These are phyloP conservation scores for Flaveria bidentis DNA, from an alignment of 129 eudicot genomes.

Conservation along the genomic window DNA sequence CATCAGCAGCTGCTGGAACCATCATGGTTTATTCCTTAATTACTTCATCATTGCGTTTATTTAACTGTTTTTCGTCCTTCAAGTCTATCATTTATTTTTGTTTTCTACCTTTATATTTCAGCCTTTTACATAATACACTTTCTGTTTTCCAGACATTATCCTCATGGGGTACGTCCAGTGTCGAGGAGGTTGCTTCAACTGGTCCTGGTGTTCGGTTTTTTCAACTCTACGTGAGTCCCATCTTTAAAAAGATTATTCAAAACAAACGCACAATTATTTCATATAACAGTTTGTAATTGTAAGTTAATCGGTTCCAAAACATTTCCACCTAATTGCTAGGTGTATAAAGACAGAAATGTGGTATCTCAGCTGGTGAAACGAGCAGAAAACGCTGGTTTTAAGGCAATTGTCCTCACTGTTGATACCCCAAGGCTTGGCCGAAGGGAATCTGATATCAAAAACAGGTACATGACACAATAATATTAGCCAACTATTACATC, in stretches of 20 bases:
- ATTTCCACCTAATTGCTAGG: conserved; percentile 46
- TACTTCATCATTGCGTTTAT: conserved; percentile 8
- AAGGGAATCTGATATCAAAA: conserved; percentile 93
- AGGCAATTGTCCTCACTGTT: conserved; percentile 92
- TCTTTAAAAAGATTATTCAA: conserved; percentile 11
- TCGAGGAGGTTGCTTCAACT: conserved; percentile 95
- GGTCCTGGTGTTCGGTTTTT: conserved; percentile 91
- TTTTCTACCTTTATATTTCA: background rate
- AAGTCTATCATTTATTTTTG: background rate
- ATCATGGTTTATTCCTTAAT: conserved; percentile 63
- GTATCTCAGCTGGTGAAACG: conserved; percentile 77
- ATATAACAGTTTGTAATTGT: background rate
- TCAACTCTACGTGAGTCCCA: conserved; percentile 83
- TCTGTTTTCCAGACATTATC: conserved; percentile 64
- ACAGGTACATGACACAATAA: conserved; percentile 54
- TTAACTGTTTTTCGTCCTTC: background rate
- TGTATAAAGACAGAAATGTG: conserved; percentile 75
- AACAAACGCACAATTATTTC: background rate
- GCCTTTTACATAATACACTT: background rate
- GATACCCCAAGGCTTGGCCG: conserved; percentile 96
- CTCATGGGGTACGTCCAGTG: conserved; percentile 85
- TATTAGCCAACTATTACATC: background rate
- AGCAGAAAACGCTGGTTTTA: conserved; percentile 93
- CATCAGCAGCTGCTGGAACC: conserved; percentile 88
- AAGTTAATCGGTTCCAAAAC: background rate